These are phyloP conservation scores for Arctostaphylos glauca DNA, from an alignment of 148 eudicot species.

Conservation along the genomic window DNA sequence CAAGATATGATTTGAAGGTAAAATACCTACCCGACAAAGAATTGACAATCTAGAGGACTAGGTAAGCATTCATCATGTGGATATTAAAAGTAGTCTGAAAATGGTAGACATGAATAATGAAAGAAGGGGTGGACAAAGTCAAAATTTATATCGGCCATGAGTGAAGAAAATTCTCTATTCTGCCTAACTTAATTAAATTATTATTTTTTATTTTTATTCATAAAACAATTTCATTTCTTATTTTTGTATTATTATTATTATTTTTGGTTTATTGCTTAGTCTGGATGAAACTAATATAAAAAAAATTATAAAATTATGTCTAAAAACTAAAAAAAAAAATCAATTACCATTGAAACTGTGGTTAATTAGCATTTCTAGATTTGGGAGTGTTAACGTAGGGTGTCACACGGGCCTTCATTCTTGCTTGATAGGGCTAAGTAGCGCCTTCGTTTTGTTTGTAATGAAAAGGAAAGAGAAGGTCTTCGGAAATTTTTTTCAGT, in stretches of 20 bases:
- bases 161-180: too few species aligned
- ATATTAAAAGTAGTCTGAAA: not conserved
- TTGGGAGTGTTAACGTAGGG: not conserved
- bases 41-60: slow-evolving; percentile 4
- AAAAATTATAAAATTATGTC: too few species aligned
- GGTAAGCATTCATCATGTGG: not conserved
- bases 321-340: too few species aligned
- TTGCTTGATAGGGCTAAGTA: not conserved
- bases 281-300: too few species aligned
- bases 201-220: too few species aligned
- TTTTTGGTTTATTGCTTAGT: too few species aligned
- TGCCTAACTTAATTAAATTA: too few species aligned
- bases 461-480: not conserved
- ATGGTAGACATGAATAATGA: not conserved
- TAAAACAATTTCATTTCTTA: too few species aligned
- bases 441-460: not conserved
- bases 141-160: not conserved
- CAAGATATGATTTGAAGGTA: slow-evolving; percentile 17
- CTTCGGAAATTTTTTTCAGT: too few species aligned
- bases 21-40: not conserved
- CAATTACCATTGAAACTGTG: not conserved
- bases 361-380: not conserved
- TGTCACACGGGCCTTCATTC: not conserved
- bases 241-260: too few species aligned
- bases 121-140: not conserved